These are phyloP conservation scores for Gentiana straminea DNA, from an alignment of 257 asterid species.

Conservation along the genomic window DNA sequence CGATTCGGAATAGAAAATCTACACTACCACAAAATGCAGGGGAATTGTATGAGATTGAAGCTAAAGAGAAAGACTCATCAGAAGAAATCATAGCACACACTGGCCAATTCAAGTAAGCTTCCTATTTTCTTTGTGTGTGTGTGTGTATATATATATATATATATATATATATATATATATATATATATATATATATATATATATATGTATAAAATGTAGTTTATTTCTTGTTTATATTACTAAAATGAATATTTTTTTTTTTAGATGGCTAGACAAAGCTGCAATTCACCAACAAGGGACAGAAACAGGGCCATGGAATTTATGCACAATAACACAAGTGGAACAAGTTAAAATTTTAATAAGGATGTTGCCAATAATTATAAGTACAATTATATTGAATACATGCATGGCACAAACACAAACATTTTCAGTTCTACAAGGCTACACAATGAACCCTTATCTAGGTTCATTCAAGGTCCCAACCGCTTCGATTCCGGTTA, in stretches of 20 bases:
- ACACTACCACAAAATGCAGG: slow-evolving; percentile 11
- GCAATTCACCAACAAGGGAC: slow-evolving; percentile 12
- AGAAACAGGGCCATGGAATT: slow-evolving; percentile 6
- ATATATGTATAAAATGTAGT: too few relatives aligned
- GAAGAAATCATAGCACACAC: slow-evolving; percentile 11
- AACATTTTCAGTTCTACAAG: slow-evolving; percentile 44
- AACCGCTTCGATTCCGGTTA: slow-evolving; percentile 36
- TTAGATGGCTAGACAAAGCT: slow-evolving; percentile 35
- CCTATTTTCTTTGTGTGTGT: too few relatives aligned
- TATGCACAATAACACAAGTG: slow-evolving; percentile 40
- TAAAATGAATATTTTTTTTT: too few relatives aligned
- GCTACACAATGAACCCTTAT: slow-evolving; percentile 31
- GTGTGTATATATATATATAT: too few relatives aligned
- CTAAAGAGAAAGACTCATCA: slow-evolving; percentile 7
- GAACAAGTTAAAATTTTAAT: slow-evolving; percentile 42
- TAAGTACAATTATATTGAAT: slow-evolving; percentile 39
- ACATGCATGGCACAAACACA: slow-evolving; percentile 45
- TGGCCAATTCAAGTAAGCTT: slow-evolving; percentile 8
- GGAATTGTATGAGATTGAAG: slow-evolving; percentile 6
- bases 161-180: too few relatives aligned
- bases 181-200: too few relatives aligned
- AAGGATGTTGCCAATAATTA: slow-evolving; percentile 35
- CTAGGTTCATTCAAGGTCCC: slow-evolving; percentile 29
- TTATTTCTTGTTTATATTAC: too few relatives aligned
- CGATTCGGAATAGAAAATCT: slow-evolving; percentile 26